A percentile compares a stretch with the other conserved stretches of the same genome.
Evolutionary conservation across 164 flowering plant genomes (phyloP).

Genomic region (Dillenia turbinata): DNA sequence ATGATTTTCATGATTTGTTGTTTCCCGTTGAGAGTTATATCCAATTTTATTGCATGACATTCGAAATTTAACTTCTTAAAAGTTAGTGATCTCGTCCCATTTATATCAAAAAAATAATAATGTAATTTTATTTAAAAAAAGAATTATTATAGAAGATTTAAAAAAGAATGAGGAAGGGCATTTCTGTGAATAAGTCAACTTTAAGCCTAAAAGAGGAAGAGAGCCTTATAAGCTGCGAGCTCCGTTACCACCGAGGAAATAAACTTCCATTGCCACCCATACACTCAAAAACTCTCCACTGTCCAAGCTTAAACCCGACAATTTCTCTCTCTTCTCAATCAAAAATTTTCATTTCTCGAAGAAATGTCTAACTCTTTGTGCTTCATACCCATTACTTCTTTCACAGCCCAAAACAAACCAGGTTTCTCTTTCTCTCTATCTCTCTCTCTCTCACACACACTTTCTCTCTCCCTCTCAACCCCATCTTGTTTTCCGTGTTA

Average conservation of each 20-base stretch:
- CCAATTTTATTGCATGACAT: too few relatives aligned
- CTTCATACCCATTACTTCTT: slow-evolving; percentile 32
- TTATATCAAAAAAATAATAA: too few relatives aligned
- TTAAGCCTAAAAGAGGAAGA: neutral
- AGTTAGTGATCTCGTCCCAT: too few relatives aligned
- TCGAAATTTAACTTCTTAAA: too few relatives aligned
- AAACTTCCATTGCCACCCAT: too few relatives aligned
- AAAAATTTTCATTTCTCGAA: neutral
- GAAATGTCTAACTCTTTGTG: slow-evolving; percentile 46
- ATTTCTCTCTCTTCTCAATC: too few relatives aligned
- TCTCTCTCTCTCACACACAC: neutral
- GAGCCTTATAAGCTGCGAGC: slow-evolving; percentile 20
- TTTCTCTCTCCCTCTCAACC: neutral
- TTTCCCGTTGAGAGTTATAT: too few relatives aligned
- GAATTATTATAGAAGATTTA: neutral
- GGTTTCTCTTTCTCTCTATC: slow-evolving; percentile 27
- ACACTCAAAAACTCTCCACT: neutral
- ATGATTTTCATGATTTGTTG: too few relatives aligned
- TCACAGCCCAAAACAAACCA: slow-evolving; percentile 32
- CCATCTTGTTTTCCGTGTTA: neutral
- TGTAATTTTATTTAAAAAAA: too few relatives aligned
- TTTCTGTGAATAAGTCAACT: neutral
- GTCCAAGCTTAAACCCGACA: neutral
- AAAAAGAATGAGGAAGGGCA: neutral
- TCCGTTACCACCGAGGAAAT: slow-evolving; percentile 5